phyloP scores from a whole-genome alignment of 1,139 yeast genomes.

The Kluyveromyces marxianus region DNA sequence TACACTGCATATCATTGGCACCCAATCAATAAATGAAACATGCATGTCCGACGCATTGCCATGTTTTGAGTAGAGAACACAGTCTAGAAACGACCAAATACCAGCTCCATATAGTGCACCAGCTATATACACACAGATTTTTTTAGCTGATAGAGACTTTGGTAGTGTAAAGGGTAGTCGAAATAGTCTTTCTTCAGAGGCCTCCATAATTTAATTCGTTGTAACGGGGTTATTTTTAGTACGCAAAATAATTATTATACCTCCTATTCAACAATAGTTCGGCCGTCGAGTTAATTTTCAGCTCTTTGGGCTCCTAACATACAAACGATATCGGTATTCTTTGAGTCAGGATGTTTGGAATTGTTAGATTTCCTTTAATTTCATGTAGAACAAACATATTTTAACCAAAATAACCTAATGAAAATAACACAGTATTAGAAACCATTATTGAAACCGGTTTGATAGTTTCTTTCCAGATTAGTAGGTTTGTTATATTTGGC shows the following conservation, averaged over 20 bases:
- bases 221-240: background rate
- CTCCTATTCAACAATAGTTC: too few relatives aligned
- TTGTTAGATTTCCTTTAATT: background rate
- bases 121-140: conserved; percentile 47
- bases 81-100: conserved; percentile 83
- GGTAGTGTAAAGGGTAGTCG: conserved; percentile 54
- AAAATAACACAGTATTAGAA: too few relatives aligned
- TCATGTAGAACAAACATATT: background rate
- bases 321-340: background rate
- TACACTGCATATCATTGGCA: conserved; percentile 82
- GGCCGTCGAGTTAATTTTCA: too few relatives aligned
- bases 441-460: too few relatives aligned
- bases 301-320: too few relatives aligned
- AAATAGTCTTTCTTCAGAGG: conserved; percentile 35
- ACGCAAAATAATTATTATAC: too few relatives aligned
- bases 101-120: conserved; percentile 62
- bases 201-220: conserved; percentile 20
- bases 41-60: conserved; percentile 82
- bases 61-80: conserved; percentile 77
- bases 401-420: too few relatives aligned
- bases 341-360: background rate
- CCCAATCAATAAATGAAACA: conserved; percentile 90
- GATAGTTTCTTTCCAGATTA: too few relatives aligned
- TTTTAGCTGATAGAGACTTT: conserved; percentile 62
- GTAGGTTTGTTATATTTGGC: too few relatives aligned